Conservation (phyloP, 2,329 filamentous ascomycete genomes). For the Pseudopyricularia javanii region DNA sequence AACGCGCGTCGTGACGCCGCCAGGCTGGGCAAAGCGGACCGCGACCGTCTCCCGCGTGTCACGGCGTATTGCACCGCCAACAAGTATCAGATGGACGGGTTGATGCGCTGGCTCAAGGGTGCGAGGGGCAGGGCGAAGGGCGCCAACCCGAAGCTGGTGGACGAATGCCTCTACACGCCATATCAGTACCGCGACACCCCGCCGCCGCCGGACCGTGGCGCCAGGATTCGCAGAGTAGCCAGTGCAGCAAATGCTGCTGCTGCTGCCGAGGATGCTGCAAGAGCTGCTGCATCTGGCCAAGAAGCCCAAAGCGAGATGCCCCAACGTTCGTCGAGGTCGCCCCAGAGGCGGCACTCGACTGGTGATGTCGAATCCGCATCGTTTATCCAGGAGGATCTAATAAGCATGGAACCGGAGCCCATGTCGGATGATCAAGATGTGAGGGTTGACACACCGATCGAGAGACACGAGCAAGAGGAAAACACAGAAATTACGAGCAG, state of each 20-base stretch:
- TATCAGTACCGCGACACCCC: conserved; percentile 60
- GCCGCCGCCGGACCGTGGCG: conserved; percentile 20
- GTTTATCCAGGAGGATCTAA: conserved; percentile 47
- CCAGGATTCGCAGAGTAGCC: conserved; percentile 2
- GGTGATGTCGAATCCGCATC: conserved; percentile 54
- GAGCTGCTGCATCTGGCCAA: neutral
- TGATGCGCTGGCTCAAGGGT: conserved; percentile 86
- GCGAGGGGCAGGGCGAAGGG: conserved; percentile 58
- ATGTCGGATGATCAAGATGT: neutral
- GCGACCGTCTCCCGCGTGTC: conserved; percentile 74
- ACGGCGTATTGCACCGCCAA: conserved; percentile 95
- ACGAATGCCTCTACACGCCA: conserved; percentile 94
- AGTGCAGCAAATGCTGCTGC: conserved; percentile 14
- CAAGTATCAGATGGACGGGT: conserved; percentile 76
- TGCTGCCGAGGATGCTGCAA: neutral
- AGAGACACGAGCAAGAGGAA: conserved; percentile 7
- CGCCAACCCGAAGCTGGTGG: conserved; percentile 80
- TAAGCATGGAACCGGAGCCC: conserved; percentile 34
- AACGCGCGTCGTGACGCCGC: conserved; percentile 87
- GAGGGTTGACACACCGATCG: conserved; percentile 13
- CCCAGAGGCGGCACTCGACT: conserved; percentile 56
- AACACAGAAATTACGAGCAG: conserved; percentile 1
- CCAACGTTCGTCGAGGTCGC: neutral
- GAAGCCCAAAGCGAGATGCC: too few species aligned
- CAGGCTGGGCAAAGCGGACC: conserved; percentile 82